These are phyloP conservation scores for Mycena rosella DNA, from an alignment of 768 basidiomycete genomes.

Conservation along the genomic window DNA sequence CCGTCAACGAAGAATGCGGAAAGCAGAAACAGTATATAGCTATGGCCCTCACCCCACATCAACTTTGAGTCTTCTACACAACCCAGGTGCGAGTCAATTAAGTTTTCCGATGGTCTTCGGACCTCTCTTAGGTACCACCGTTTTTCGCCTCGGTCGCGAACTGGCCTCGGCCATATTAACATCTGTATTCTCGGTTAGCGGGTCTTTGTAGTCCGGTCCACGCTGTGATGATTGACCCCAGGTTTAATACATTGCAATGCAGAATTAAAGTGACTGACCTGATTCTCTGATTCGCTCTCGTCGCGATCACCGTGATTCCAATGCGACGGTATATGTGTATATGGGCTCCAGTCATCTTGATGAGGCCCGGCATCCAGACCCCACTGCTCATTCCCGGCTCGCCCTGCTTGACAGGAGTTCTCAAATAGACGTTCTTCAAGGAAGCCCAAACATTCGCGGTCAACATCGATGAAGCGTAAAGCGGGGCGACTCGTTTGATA, in stretches of 20 bases:
- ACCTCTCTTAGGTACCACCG: no score
- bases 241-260: not conserved
- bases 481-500: not conserved
- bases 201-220: not conserved
- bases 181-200: no score
- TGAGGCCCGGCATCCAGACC: conserved; percentile 41
- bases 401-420: conserved; percentile 35
- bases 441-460: not conserved
- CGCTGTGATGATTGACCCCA: not conserved
- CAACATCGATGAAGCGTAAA: not conserved
- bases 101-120: no score
- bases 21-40: no score
- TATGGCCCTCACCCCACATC: no score
- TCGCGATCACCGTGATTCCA: conserved; percentile 31
- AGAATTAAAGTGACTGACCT: not conserved
- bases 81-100: no score
- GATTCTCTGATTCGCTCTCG: conserved; percentile 13
- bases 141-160: no score
- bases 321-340: conserved; percentile 11
- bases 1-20: no score
- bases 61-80: no score
- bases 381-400: conserved; percentile 42
- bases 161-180: no score
- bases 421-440: conserved; percentile 18
- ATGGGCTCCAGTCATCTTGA: conserved; percentile 40